These are phyloP conservation scores for Tricholoma sp. DNA, from an alignment of 768 basidiomycete genomes.

Conservation along the genomic window DNA sequence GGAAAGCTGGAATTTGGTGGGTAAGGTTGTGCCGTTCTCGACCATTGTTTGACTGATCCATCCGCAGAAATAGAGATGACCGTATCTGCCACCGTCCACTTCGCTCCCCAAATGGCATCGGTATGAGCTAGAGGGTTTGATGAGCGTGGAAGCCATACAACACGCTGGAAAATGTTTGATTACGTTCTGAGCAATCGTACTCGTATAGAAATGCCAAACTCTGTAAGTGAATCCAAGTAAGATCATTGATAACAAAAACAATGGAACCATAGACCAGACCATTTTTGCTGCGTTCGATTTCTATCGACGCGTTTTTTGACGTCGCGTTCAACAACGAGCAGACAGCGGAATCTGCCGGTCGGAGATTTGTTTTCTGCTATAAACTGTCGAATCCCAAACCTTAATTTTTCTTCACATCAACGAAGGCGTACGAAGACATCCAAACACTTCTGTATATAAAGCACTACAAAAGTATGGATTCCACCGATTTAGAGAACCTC, in stretches of 20 bases:
- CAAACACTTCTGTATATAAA: conserved; percentile 25
- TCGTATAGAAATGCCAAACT: conserved; percentile 73
- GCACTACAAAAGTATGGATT: conserved; percentile 35
- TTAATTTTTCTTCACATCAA: conserved; percentile 74
- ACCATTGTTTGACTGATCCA: conserved; percentile 72
- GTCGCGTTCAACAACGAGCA: conserved; percentile 18
- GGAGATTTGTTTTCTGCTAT: conserved; percentile 41
- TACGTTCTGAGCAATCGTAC: conserved; percentile 77
- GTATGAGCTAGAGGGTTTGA: conserved; percentile 56
- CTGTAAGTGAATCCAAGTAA: conserved; percentile 23
- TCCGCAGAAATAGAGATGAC: conserved; percentile 74
- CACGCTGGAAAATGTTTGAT: conserved; percentile 22
- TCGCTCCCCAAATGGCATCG: conserved; percentile 75
- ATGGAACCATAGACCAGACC: conserved; percentile 18
- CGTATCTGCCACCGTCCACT: conserved; percentile 64
- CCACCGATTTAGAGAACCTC: not conserved
- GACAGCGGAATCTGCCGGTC: conserved; percentile 42
- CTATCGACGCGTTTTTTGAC: conserved; percentile 22
- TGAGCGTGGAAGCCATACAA: conserved; percentile 24
- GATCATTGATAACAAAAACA: not conserved
- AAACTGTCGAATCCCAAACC: conserved; percentile 35
- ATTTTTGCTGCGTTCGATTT: conserved; percentile 16
- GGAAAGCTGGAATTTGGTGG: conserved; percentile 45
- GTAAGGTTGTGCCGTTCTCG: conserved; percentile 55
- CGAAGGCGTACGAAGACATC: conserved; percentile 96